phyloP scores from a whole-genome alignment of 495 filamentous ascomycete species.

The Daldinia loculata region DNA sequence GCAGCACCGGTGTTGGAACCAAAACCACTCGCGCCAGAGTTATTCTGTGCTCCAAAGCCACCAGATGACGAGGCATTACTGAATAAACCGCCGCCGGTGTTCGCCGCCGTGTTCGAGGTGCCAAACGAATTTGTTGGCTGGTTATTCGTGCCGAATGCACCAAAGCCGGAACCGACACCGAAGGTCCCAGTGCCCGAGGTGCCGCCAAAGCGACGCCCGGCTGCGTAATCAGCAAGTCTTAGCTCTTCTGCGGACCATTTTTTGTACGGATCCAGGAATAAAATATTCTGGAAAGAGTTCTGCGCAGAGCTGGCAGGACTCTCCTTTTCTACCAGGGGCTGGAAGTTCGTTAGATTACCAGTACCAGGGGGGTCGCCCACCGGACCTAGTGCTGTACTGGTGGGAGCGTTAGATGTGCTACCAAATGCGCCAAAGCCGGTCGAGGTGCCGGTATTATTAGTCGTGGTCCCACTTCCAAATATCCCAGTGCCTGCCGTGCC shows the following conservation, averaged over 20 bases:
- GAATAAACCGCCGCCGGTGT: constrained; percentile 59
- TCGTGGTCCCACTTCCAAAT: constrained; percentile 53
- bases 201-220: constrained; percentile 84
- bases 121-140: constrained; percentile 54
- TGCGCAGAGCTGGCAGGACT: constrained; percentile 55
- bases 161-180: constrained; percentile 70
- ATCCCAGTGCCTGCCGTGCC: constrained; percentile 57
- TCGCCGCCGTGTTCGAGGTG: constrained; percentile 48
- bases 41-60: constrained; percentile 60
- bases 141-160: constrained; percentile 56
- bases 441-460: constrained; percentile 43
- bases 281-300: constrained; percentile 86
- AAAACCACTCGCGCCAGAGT: constrained; percentile 54
- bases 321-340: constrained; percentile 84
- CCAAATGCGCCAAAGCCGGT: constrained; percentile 57
- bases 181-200: constrained; percentile 84
- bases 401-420: constrained; percentile 48
- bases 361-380: constrained; percentile 72
- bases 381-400: constrained; percentile 61
- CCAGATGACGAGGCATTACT: constrained; percentile 59
- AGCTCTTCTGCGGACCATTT: constrained; percentile 93
- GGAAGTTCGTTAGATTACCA: constrained; percentile 73
- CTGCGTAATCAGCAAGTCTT: constrained; percentile 85
- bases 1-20: constrained; percentile 43
- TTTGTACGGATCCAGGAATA: constrained; percentile 84